phyloP scores from a whole-genome alignment of 2,329 filamentous ascomycete genomes.

The Sodiomyces alkalinus region DNA sequence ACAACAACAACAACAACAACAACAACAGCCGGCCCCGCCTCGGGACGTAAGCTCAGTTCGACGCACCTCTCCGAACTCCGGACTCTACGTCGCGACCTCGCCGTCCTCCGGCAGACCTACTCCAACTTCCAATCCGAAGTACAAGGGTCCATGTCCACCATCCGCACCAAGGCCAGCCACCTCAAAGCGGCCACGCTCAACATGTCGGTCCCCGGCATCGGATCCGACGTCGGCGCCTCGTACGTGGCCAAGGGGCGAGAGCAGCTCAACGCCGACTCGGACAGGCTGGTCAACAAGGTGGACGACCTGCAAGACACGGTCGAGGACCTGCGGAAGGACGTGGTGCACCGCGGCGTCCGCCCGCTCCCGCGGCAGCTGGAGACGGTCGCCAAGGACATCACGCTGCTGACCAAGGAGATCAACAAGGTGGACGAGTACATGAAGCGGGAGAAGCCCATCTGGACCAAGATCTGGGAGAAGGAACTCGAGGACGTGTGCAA shows the following conservation, averaged over 20 bases:
- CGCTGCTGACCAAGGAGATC: conserved; percentile 65
- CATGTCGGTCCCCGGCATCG: conserved; percentile 53
- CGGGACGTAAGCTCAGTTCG: conserved; percentile 31
- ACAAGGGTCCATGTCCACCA: conserved; percentile 68
- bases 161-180: conserved; percentile 66
- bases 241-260: conserved; percentile 84
- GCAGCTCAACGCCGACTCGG: conserved; percentile 70
- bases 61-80: conserved; percentile 66
- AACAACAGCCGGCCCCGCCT: too few species aligned
- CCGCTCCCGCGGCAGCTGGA: conserved; percentile 85
- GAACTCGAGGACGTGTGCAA: conserved; percentile 92
- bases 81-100: conserved; percentile 71
- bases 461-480: conserved; percentile 99
- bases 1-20: too few species aligned
- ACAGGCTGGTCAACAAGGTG: conserved; percentile 78
- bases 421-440: conserved; percentile 92
- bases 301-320: conserved; percentile 96
- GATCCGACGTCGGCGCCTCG: conserved; percentile 65
- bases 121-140: conserved; percentile 82
- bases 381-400: conserved; percentile 76
- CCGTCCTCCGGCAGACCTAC: conserved; percentile 84
- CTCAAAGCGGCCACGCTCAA: conserved; percentile 66
- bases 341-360: conserved; percentile 81
- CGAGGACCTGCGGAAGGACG: conserved; percentile 93
- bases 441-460: conserved; percentile 81